These are phyloP conservation scores for Amphicarpaea edgeworthii DNA, from an alignment of 306 rosid genomes.

Conservation along the genomic window DNA sequence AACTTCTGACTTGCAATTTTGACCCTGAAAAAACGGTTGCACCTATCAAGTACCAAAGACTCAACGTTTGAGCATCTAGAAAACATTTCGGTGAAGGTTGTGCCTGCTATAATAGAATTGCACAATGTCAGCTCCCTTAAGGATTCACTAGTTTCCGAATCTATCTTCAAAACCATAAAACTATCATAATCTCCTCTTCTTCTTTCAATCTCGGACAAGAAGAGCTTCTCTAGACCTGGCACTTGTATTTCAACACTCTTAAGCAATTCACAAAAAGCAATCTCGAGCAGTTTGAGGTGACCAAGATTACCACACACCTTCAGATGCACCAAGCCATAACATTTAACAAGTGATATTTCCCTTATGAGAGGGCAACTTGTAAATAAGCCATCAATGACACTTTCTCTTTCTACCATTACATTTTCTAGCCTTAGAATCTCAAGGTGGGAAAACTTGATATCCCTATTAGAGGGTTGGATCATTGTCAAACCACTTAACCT, in stretches of 20 bases:
- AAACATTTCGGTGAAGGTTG: not conserved
- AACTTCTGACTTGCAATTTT: not conserved
- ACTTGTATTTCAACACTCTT: constrained; percentile 5
- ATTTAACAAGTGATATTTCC: not conserved
- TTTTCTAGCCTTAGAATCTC: not conserved
- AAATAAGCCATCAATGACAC: not conserved
- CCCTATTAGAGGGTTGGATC: not conserved
- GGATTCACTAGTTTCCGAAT: constrained; percentile 4
- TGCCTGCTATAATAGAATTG: not conserved
- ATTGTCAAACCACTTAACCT: not conserved
- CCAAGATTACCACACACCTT: not conserved
- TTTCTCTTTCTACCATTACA: not conserved
- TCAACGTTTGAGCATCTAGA: not conserved
- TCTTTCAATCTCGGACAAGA: not conserved
- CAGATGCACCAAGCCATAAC: not conserved
- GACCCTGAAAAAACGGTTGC: not conserved
- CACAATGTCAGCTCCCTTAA: constrained; percentile 26
- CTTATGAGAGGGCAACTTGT: not conserved
- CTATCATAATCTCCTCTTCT: not conserved
- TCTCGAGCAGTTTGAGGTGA: not conserved
- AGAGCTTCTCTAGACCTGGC: not conserved
- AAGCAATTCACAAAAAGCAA: not conserved
- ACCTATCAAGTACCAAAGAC: not conserved
- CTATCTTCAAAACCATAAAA: not conserved
- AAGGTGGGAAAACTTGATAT: not conserved